A percentile compares a stretch with the other conserved stretches of the same genome.
Conservation (phyloP, 805 yeast species). For the Candida ovalis region DNA sequence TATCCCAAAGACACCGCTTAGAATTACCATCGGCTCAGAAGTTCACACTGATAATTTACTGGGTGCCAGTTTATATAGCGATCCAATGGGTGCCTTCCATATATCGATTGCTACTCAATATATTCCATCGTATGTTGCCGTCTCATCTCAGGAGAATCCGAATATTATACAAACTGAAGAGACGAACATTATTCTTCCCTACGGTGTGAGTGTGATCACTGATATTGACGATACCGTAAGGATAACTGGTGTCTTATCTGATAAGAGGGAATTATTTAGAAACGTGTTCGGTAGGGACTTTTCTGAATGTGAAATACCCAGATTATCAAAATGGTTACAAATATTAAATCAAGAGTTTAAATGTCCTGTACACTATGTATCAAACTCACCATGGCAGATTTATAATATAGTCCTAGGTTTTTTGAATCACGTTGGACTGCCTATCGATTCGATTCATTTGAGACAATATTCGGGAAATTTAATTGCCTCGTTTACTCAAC, state of each 20-base stretch:
- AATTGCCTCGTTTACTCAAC: constrained; percentile 78
- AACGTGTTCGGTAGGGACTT: constrained; percentile 70
- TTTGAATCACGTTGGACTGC: constrained; percentile 53
- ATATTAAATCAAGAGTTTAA: constrained; percentile 39
- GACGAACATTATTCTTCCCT: constrained; percentile 34
- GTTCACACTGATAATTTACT: constrained; percentile 29
- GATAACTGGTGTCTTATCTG: constrained; percentile 85
- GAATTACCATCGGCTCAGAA: constrained; percentile 53
- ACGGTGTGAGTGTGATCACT: constrained; percentile 72
- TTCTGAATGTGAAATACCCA: constrained; percentile 66
- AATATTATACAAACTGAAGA: constrained; percentile 45
- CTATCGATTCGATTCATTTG: constrained; percentile 79
- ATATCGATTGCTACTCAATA: constrained; percentile 51
- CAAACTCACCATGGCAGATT: constrained; percentile 93
- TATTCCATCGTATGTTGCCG: constrained; percentile 57
- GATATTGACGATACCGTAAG: constrained; percentile 96
- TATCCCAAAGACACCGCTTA: constrained; percentile 52
- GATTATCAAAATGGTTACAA: constrained; percentile 70
- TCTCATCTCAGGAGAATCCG: constrained; percentile 44
- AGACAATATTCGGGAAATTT: constrained; percentile 85
- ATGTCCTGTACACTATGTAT: constrained; percentile 79
- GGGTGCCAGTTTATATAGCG: constrained; percentile 45
- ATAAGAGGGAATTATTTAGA: constrained; percentile 75
- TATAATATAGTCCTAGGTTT: constrained; percentile 58
- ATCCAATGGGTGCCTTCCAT: constrained; percentile 64